These are phyloP conservation scores for Ramalina intermedia DNA, from an alignment of 495 filamentous ascomycete genomes.

Conservation along the genomic window DNA sequence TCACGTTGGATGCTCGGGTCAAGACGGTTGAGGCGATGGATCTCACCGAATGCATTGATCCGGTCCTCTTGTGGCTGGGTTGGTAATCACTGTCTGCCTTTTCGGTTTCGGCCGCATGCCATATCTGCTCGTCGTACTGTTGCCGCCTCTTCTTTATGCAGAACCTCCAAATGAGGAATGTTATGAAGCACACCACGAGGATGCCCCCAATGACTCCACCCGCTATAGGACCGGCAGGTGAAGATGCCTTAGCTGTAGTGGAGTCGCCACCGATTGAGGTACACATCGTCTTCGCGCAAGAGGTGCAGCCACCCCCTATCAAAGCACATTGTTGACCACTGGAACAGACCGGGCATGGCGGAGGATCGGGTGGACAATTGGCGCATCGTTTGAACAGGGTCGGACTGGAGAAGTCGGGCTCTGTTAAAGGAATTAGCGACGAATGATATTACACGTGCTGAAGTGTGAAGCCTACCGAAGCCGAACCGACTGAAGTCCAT, in stretches of 20 bases:
- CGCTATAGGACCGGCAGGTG: constrained; percentile 63
- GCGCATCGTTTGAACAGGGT: constrained; percentile 36
- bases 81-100: constrained; percentile 43
- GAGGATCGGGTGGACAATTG: constrained; percentile 25
- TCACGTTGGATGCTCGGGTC: constrained; percentile 93
- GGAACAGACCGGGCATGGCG: constrained; percentile 36
- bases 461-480: neutral
- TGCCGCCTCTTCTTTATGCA: constrained; percentile 61
- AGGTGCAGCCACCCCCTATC: constrained; percentile 36
- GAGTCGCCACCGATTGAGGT: constrained; percentile 28
- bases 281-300: constrained; percentile 48
- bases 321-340: constrained; percentile 40
- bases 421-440: constrained; percentile 1
- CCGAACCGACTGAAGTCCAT: neutral
- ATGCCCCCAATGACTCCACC: constrained; percentile 75
- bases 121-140: constrained; percentile 40
- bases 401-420: constrained; percentile 13
- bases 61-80: constrained; percentile 47
- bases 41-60: constrained; percentile 72
- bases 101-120: constrained; percentile 32
- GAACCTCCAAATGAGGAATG: constrained; percentile 73
- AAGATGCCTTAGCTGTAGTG: constrained; percentile 15
- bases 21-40: constrained; percentile 93
- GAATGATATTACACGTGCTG: neutral
- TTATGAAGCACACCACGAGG: constrained; percentile 48